These are phyloP conservation scores for Cardamine occulta DNA, from an alignment of 345 rosid genomes.

Conservation along the genomic window DNA sequence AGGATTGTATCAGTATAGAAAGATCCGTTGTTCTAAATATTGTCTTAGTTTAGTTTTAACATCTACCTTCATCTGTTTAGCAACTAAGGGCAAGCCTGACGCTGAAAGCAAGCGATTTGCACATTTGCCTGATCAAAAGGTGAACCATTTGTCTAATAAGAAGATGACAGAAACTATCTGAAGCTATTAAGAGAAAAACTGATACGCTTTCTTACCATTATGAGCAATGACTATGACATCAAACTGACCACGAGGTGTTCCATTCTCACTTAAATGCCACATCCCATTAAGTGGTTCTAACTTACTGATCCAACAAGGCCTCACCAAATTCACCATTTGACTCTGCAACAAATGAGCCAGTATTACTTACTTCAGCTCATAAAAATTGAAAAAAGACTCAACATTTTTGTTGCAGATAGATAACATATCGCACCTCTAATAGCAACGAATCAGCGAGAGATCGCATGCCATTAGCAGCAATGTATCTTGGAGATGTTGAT, in stretches of 20 bases:
- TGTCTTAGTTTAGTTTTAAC: neutral
- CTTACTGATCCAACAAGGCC: constrained; percentile 97
- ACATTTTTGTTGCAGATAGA: neutral
- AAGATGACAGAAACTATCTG: constrained; percentile 3
- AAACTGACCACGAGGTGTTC: constrained; percentile 72
- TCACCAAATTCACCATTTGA: constrained; percentile 63
- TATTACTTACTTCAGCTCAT: constrained; percentile 4
- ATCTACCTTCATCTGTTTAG: constrained; percentile 89
- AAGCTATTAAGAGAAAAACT: constrained; percentile 17
- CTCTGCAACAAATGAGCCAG: constrained; percentile 55
- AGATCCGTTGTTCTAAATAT: neutral
- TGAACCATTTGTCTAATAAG: neutral
- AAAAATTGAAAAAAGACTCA: constrained; percentile 1
- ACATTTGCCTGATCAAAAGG: constrained; percentile 70
- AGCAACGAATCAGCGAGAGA: constrained; percentile 80
- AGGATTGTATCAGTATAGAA: constrained; percentile 20
- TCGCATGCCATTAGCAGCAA: constrained; percentile 83
- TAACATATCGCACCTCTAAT: constrained; percentile 52
- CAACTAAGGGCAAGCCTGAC: constrained; percentile 81
- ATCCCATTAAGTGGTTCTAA: constrained; percentile 80
- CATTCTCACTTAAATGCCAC: constrained; percentile 95
- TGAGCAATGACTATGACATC: constrained; percentile 92
- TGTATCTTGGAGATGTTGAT: constrained; percentile 63
- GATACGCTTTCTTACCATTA: constrained; percentile 57
- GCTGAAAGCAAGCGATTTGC: constrained; percentile 89